phyloP scores from a whole-genome alignment of 306 rosid genomes.

The Canavalia ensiformis region DNA sequence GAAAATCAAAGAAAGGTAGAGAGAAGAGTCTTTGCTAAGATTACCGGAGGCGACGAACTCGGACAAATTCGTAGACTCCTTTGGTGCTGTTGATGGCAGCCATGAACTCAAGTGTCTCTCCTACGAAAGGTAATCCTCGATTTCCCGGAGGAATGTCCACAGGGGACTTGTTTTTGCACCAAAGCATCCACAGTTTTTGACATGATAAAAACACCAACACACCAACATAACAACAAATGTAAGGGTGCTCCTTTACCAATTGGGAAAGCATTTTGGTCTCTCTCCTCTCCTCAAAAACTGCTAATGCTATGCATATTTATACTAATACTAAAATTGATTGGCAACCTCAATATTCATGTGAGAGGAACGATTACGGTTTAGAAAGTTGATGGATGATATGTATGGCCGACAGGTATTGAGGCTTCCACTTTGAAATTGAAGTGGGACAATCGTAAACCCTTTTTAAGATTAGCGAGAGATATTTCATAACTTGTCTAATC shows the following conservation, averaged over 20 bases:
- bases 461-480: neutral
- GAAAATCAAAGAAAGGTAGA: neutral
- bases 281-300: neutral
- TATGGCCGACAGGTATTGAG: conserved; percentile 63
- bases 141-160: conserved; percentile 68
- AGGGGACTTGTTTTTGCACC: conserved; percentile 41
- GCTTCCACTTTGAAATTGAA: conserved; percentile 48
- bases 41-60: conserved; percentile 70
- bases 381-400: neutral
- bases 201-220: conserved; percentile 36
- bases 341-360: neutral
- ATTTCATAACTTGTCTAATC: conserved; percentile 39
- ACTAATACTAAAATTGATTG: neutral
- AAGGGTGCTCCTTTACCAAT: conserved; percentile 41
- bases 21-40: too few species aligned
- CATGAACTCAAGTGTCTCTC: conserved; percentile 93
- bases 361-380: neutral
- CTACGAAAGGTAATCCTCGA: conserved; percentile 70
- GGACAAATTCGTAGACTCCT: conserved; percentile 84
- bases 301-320: conserved; percentile 15
- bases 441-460: conserved; percentile 45
- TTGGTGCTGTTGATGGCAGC: conserved; percentile 74
- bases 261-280: conserved; percentile 55
- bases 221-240: conserved; percentile 35
- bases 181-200: conserved; percentile 30